Percentiles rank a stretch among this genome's conserved stretches.
Evolutionary conservation across 768 basidiomycete genomes (phyloP).

Genomic region (Holtermanniella nyarrowii): DNA sequence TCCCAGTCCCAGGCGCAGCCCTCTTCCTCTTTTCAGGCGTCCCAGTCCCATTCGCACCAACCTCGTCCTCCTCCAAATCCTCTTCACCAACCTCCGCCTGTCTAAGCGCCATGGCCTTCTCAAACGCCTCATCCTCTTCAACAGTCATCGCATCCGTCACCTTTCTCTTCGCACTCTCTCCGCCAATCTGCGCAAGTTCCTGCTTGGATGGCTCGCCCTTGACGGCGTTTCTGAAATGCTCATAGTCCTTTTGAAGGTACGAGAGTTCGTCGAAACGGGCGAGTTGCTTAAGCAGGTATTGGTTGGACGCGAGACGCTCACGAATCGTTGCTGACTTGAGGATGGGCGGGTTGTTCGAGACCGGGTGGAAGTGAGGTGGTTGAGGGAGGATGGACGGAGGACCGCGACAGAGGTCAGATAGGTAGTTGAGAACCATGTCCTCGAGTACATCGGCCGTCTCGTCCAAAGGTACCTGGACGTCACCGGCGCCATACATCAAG

Average conservation of each 20-base stretch:
- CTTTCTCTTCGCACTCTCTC: slow-evolving; percentile 2
- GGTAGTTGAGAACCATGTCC: slow-evolving; percentile 27
- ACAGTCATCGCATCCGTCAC: not conserved
- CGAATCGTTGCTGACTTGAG: slow-evolving; percentile 17
- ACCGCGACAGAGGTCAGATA: slow-evolving; percentile 31
- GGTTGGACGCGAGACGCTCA: slow-evolving; percentile 14
- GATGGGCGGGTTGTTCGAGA: slow-evolving; percentile 3
- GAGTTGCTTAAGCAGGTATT: slow-evolving; percentile 19
- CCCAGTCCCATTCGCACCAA: not conserved
- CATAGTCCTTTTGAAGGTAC: slow-evolving; percentile 14
- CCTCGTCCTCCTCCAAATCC: slow-evolving; percentile 2
- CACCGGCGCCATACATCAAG: slow-evolving; percentile 34
- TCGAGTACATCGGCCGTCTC: slow-evolving; percentile 32
- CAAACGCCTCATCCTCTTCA: not conserved
- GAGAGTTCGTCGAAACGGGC: slow-evolving; percentile 28
- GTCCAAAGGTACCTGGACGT: slow-evolving; percentile 21
- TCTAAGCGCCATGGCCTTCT: not conserved
- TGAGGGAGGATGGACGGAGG: slow-evolving; percentile 14
- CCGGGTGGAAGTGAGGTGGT: slow-evolving; percentile 4
- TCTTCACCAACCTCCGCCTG: slow-evolving; percentile 15
- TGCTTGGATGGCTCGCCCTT: slow-evolving; percentile 10
- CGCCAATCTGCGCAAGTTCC: slow-evolving; percentile 23
- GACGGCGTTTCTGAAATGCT: slow-evolving; percentile 5
- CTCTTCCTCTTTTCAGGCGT: slow-evolving; percentile 4
- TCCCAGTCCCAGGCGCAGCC: not conserved